Conservation (phyloP, 352 stramenopile genomes). For the Pythium apleroticum region DNA sequence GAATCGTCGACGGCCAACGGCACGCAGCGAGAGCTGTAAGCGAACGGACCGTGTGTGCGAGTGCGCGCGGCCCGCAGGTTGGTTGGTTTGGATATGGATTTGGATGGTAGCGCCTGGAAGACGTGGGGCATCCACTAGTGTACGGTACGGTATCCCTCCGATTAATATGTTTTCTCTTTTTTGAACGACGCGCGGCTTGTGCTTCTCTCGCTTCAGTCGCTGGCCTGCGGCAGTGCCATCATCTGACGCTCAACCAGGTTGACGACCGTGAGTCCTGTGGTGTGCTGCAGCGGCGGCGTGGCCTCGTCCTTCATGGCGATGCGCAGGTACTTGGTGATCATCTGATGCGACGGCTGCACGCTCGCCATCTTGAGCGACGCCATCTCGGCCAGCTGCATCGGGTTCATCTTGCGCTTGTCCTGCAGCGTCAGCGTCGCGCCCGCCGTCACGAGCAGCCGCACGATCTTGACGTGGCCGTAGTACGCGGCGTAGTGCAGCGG, state of each 20-base stretch:
- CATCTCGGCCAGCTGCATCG: slow-evolving; percentile 74
- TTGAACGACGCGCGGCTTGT: neutral
- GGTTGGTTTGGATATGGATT: slow-evolving; percentile 3
- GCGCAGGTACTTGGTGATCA: slow-evolving; percentile 84
- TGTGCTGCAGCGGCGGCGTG: slow-evolving; percentile 76
- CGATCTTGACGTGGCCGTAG: slow-evolving; percentile 77
- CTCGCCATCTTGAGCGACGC: slow-evolving; percentile 70
- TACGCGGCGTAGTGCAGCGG: slow-evolving; percentile 74
- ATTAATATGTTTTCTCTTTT: slow-evolving; percentile 13
- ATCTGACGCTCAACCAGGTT: slow-evolving; percentile 64
- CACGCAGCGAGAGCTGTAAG: slow-evolving; percentile 6
- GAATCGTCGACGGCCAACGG: slow-evolving; percentile 3
- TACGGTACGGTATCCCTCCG: neutral
- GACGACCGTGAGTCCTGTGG: slow-evolving; percentile 67
- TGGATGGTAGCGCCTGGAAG: neutral
- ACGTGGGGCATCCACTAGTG: neutral
- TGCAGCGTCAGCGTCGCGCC: slow-evolving; percentile 48
- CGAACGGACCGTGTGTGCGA: no score
- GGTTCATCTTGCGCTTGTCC: slow-evolving; percentile 67
- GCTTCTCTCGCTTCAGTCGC: slow-evolving; percentile 6
- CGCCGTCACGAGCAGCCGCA: slow-evolving; percentile 52
- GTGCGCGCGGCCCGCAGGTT: no score
- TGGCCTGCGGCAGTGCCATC: slow-evolving; percentile 41
- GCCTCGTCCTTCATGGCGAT: slow-evolving; percentile 70
- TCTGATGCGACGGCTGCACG: slow-evolving; percentile 79